Percentiles rank a stretch among this genome's conserved stretches.
Conservation (phyloP, 176 grass and related monocot genomes). For the Alloteropsis semialata region DNA sequence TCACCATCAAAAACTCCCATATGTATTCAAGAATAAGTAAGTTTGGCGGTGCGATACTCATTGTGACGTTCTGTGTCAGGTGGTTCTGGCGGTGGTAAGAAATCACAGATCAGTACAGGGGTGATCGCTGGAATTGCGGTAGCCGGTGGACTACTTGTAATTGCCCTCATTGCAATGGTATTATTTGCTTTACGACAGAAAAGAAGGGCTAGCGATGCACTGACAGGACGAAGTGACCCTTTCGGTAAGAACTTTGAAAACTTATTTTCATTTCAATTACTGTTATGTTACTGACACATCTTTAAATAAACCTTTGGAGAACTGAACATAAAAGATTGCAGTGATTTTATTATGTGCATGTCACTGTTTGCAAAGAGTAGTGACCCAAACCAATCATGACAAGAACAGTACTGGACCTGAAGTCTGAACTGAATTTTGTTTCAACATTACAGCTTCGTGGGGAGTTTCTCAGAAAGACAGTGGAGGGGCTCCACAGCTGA, state of each 20-base stretch:
- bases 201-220: conserved; percentile 36
- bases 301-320: background rate
- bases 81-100: conserved; percentile 6
- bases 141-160: conserved; percentile 54
- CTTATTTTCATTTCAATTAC: background rate
- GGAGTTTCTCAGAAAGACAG: conserved; percentile 28
- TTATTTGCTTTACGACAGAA: conserved; percentile 74
- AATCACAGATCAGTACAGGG: conserved; percentile 51
- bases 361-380: background rate
- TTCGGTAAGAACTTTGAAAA: conserved; percentile 54
- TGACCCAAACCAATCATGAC: background rate
- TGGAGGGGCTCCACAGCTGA: conserved; percentile 56
- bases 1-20: background rate
- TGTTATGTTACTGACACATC: background rate
- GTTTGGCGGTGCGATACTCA: conserved; percentile 15
- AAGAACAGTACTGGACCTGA: background rate
- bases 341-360: background rate
- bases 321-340: background rate
- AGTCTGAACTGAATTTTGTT: conserved; percentile 14
- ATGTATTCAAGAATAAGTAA: background rate
- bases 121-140: conserved; percentile 66
- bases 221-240: conserved; percentile 44
- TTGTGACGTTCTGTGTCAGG: conserved; percentile 34
- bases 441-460: conserved; percentile 50
- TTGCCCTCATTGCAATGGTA: conserved; percentile 56